Evolutionary conservation across 2,329 filamentous ascomycete species (phyloP), one percentile per base, ranked within the genome.

Genomic region (Ophiostoma ips): DNA sequence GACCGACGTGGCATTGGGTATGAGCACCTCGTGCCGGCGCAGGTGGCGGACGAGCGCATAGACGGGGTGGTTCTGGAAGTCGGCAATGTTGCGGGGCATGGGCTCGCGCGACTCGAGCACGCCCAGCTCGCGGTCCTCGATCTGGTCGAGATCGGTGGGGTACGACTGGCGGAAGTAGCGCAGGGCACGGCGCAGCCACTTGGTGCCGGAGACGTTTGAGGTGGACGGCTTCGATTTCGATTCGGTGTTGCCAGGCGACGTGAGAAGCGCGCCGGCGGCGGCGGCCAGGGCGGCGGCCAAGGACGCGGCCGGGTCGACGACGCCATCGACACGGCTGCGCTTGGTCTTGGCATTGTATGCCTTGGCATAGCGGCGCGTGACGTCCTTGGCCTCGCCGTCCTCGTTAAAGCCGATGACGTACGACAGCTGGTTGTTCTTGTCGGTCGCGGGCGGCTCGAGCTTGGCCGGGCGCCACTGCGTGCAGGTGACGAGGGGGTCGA

Each of bases 281-380:
- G 34, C 37, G 2, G 28, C 38, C n/a, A n/a, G n/a, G 12, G 40
- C 34, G 5, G 19, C 41, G 6, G 37, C 46, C 18, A 36, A 19
- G 12, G 47, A 40, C 24, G 24, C 64, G 45, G 50, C 21, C 28
- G 51, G 41, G 12, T 30, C 36, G 3, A 13, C 37, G 10, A 51
- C 35, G 0, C 59, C 59, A 51, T 96, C 92, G 2, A 98, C 75
- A n/a, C 92, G 80, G 52, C 77, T 66, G 55, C 81, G 87, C 19
- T 86, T 76, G 1, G 89, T 95, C 65, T 96, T 96, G 19, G 89
- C 85, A 58, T 88, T 92, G 66, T 84, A 96, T 0, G 83, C 83
- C 63, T 92, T 94, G 1, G 81, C 75, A 61, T 98, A 98, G 15
- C 92, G 79, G 50, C 80, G 75, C 0, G 92, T 98, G 1, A 98